Evolutionary conservation across 2,329 filamentous ascomycete genomes (phyloP), one percentile per base, ranked within the genome.

Genomic region (Aspergillus transmontanensis): DNA sequence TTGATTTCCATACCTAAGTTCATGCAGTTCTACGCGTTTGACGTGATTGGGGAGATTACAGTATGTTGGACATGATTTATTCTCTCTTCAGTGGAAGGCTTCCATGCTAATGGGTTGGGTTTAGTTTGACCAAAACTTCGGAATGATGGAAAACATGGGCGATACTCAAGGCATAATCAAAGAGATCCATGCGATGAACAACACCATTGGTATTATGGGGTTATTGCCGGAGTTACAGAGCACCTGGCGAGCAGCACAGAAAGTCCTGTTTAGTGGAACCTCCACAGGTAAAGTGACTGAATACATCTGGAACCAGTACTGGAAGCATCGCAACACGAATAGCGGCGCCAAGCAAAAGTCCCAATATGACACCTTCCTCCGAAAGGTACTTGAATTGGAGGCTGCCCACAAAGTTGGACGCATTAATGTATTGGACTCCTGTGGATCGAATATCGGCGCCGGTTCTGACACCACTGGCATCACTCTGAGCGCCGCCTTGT

Each of bases 391-490:
- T 6, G n/a, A 23, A 0, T 16, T 59, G n/a, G 43, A 59, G 10
- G 45, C 43, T 12, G 59, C 39, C 6, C 39, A 34, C 11, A 60
- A 57, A 28, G 21, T 39, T 58, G 16, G 61, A 7, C 41, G 45
- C 32, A 48, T 46, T 26, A 58, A 63, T 46, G 51, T 61, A 1
- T 9, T 57, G 4, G 55, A 46, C 21, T 50, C 30, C 0, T 26
- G 39, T 19, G 45, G 28, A 28, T 57, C 53, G 0, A 64, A 62
- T 91, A 89, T 80, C 82, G 64, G 60, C 6, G 69, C 68, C 6
- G 68, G 69, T 6, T 60, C 59, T 4, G 68, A 71, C 56, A 68
- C 68, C 2, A 70, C 68, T 7, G 61, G 50, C 3, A 68, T 70
- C 26, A 60, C 55, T 1, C 19, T 69, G 11, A 55, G 55, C 6